phyloP scores from a whole-genome alignment of 176 grass and related monocot species.

The Carex littledalei region DNA sequence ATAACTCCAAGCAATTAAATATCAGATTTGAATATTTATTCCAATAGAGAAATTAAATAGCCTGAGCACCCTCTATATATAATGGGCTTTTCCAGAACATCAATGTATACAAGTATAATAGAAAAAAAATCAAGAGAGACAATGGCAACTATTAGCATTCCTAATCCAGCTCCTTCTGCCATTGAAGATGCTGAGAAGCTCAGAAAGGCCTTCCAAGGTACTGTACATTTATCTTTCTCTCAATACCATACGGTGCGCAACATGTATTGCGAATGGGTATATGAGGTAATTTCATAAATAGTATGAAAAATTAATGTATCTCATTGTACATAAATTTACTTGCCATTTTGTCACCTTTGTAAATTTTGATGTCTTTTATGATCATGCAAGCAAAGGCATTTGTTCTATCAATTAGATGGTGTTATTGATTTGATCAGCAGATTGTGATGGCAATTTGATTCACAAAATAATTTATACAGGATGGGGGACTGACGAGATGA shows the following conservation, averaged over 20 bases:
- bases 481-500: conserved; percentile 88
- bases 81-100: neutral
- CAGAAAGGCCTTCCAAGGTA: conserved; percentile 77
- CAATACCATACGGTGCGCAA: neutral
- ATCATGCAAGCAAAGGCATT: neutral
- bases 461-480: conserved; percentile 28
- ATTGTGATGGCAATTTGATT: neutral
- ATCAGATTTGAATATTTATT: conserved; percentile 8
- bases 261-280: neutral
- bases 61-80: neutral
- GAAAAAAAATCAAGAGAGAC: neutral
- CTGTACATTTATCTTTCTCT: neutral
- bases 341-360: neutral
- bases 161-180: conserved; percentile 48
- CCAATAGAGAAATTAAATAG: neutral
- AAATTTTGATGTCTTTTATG: neutral
- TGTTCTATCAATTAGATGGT: neutral
- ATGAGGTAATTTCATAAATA: neutral
- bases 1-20: conserved; percentile 3
- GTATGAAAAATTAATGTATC: neutral
- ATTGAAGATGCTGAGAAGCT: conserved; percentile 66
- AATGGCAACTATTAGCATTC: conserved; percentile 61
- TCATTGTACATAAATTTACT: neutral
- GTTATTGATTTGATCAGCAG: neutral
- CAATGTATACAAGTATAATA: neutral